These are phyloP conservation scores for Triangularia setosa DNA, from an alignment of 2,329 filamentous ascomycete genomes.

Conservation along the genomic window DNA sequence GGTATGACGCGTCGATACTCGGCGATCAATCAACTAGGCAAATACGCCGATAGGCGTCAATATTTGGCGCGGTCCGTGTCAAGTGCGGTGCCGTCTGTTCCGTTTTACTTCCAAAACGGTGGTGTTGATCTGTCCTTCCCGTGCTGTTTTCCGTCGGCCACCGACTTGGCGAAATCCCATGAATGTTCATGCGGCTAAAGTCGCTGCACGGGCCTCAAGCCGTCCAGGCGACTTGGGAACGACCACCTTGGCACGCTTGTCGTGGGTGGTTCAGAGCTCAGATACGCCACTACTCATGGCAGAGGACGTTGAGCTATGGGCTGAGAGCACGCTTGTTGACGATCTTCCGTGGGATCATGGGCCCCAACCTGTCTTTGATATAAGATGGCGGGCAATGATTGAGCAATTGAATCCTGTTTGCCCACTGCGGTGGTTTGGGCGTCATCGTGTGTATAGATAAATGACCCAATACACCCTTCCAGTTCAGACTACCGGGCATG, in stretches of 20 bases:
- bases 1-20: background rate
- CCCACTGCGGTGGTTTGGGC: background rate
- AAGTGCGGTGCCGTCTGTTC: background rate
- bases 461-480: background rate
- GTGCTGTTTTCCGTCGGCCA: background rate
- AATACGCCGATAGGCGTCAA: background rate
- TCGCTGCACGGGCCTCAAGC: background rate
- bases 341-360: background rate
- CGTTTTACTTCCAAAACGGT: background rate
- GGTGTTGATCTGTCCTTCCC: background rate
- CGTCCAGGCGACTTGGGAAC: background rate
- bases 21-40: background rate
- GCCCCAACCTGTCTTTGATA: background rate
- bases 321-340: background rate
- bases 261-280: background rate
- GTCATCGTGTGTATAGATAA: background rate
- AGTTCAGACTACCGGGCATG: slow-evolving; percentile 58
- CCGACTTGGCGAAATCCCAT: background rate
- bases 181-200: background rate
- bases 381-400: background rate
- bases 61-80: background rate
- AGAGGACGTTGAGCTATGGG: background rate
- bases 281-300: background rate
- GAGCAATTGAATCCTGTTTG: background rate
- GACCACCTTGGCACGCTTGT: background rate